Evolutionary conservation across 305 asterid genomes (phyloP).

Genomic region (Fraxinus ornus): DNA sequence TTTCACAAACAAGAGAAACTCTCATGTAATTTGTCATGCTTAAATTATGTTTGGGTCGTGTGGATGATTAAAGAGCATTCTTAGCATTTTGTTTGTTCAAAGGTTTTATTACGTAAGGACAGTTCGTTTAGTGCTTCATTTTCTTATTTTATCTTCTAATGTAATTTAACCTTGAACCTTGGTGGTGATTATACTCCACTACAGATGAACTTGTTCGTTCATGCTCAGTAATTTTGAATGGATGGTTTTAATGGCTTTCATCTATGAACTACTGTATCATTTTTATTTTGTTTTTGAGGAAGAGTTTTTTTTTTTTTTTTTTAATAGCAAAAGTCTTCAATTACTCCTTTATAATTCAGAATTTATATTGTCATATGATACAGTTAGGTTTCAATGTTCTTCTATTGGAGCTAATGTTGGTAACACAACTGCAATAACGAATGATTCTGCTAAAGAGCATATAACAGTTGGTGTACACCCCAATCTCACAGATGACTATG

Average conservation of each 20-base stretch:
- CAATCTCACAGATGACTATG: constrained; percentile 28
- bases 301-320: neutral
- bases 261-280: neutral
- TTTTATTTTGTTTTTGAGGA: neutral
- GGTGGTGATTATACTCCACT: neutral
- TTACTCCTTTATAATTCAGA: constrained; percentile 35
- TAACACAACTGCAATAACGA: constrained; percentile 38
- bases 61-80: neutral
- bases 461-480: constrained; percentile 23
- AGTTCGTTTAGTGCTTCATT: neutral
- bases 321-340: neutral
- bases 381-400: constrained; percentile 30
- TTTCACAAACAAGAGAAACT: neutral
- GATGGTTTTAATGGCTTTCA: neutral
- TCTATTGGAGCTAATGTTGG: constrained; percentile 35
- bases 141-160: neutral
- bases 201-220: neutral
- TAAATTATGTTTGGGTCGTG: neutral
- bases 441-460: constrained; percentile 34
- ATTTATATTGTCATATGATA: constrained; percentile 27
- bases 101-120: neutral
- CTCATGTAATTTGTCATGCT: neutral
- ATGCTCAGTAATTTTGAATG: neutral
- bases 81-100: neutral
- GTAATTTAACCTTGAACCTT: neutral